Evolutionary conservation across 345 rosid genomes (phyloP).

Genomic region (Salix purpurea): DNA sequence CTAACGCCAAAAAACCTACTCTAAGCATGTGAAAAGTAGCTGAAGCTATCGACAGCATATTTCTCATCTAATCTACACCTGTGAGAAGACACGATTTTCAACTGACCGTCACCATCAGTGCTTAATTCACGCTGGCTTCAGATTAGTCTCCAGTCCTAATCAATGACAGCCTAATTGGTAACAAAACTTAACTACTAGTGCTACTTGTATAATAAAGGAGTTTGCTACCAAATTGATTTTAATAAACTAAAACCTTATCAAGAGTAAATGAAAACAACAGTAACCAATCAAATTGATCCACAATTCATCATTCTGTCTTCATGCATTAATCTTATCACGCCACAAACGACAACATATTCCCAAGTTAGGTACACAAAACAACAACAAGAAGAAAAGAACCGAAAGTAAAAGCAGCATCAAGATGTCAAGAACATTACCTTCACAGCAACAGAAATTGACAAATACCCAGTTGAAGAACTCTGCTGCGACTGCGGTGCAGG

Average conservation of each 20-base stretch:
- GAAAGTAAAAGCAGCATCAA: not conserved
- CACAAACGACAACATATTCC: not conserved
- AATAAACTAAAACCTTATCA: not conserved
- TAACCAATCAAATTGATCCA: not conserved
- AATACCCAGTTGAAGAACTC: constrained; percentile 21
- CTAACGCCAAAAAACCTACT: not conserved
- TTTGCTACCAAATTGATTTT: not conserved
- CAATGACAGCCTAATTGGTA: not conserved
- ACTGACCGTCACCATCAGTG: not conserved
- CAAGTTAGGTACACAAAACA: not conserved
- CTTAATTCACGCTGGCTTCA: not conserved
- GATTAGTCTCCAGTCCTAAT: not conserved
- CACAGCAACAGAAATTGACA: constrained; percentile 22
- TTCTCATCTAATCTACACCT: not conserved
- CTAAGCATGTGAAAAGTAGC: not conserved
- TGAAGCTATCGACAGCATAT: not conserved
- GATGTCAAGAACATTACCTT: not conserved
- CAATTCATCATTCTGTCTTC: not conserved
- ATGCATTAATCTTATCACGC: not conserved
- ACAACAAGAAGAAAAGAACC: not conserved
- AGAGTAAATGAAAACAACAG: not conserved
- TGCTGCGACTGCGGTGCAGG: constrained; percentile 12
- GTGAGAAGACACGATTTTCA: not conserved
- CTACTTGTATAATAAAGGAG: not conserved
- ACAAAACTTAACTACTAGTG: not conserved